Percentiles rank a stretch among this genome's conserved stretches.
phyloP scores from a whole-genome alignment of 2,329 filamentous ascomycete species.

The Nectriaceae sp. region DNA sequence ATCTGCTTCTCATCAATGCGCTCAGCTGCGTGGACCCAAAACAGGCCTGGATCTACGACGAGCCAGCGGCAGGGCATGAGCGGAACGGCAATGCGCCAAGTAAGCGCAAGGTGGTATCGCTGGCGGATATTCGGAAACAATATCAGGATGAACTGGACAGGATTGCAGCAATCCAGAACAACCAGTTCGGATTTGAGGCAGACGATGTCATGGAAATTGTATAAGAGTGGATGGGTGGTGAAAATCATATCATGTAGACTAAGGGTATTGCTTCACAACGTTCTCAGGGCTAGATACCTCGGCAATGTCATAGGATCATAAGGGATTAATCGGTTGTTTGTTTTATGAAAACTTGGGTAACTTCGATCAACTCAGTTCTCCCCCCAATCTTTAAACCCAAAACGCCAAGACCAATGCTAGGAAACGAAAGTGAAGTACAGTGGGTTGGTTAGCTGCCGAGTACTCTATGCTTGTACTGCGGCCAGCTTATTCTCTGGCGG shows the following conservation, averaged over 20 bases:
- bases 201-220: conserved; percentile 57
- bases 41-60: conserved; percentile 75
- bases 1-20: conserved; percentile 90
- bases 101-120: conserved; percentile 77
- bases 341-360: conserved; percentile 22
- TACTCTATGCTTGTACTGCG: conserved; percentile 29
- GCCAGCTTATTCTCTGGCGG: conserved; percentile 50
- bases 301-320: conserved; percentile 28
- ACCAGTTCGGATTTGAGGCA: conserved; percentile 77
- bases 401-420: conserved; percentile 46
- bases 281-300: conserved; percentile 33
- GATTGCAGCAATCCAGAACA: conserved; percentile 83
- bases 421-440: conserved; percentile 28
- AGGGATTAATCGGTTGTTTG: conserved; percentile 27
- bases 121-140: conserved; percentile 83
- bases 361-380: conserved; percentile 22
- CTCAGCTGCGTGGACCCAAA: conserved; percentile 79
- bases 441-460: conserved; percentile 10
- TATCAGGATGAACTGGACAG: conserved; percentile 91
- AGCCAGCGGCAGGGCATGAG: conserved; percentile 26
- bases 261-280: conserved; percentile 23
- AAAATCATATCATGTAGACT: conserved; percentile 26
- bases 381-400: conserved; percentile 30
- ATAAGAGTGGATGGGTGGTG: conserved; percentile 25
- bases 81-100: conserved; percentile 25